Evolutionary conservation across 768 basidiomycete genomes (phyloP).

Genomic region (Cantharellus cinnabarinus): DNA sequence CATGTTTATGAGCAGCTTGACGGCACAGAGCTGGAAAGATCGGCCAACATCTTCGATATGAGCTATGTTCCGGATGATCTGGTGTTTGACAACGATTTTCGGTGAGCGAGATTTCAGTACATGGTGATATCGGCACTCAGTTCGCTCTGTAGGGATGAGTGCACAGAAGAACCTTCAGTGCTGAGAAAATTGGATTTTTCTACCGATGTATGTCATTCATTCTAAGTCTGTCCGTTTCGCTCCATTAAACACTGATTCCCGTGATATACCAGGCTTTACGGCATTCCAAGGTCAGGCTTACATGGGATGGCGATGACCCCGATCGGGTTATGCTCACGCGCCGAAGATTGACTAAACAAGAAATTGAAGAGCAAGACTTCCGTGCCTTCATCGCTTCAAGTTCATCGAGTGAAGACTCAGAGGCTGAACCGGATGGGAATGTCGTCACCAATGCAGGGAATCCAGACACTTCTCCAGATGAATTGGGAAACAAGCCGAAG

Average conservation of each 20-base stretch:
- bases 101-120: conserved; percentile 24
- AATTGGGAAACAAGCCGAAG: neutral
- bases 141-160: conserved; percentile 32
- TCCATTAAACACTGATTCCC: neutral
- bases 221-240: neutral
- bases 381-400: conserved; percentile 55
- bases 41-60: conserved; percentile 87
- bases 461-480: conserved; percentile 9
- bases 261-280: conserved; percentile 51
- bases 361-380: conserved; percentile 86
- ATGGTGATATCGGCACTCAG: neutral
- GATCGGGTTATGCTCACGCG: conserved; percentile 66
- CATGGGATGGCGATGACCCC: conserved; percentile 96
- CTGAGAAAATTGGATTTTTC: conserved; percentile 75
- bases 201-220: conserved; percentile 50
- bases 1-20: conserved; percentile 75
- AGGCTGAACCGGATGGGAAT: conserved; percentile 22
- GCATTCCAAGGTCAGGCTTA: conserved; percentile 93
- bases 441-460: conserved; percentile 12
- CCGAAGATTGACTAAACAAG: conserved; percentile 54
- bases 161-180: conserved; percentile 14
- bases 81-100: conserved; percentile 57
- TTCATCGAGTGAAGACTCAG: conserved; percentile 37
- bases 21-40: conserved; percentile 88
- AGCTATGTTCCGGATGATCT: conserved; percentile 85